A percentile compares a stretch with the other conserved stretches of the same genome.
These are phyloP conservation scores for Sherardia arvensis DNA, from an alignment of 257 asterid genomes.

Conservation along the genomic window DNA sequence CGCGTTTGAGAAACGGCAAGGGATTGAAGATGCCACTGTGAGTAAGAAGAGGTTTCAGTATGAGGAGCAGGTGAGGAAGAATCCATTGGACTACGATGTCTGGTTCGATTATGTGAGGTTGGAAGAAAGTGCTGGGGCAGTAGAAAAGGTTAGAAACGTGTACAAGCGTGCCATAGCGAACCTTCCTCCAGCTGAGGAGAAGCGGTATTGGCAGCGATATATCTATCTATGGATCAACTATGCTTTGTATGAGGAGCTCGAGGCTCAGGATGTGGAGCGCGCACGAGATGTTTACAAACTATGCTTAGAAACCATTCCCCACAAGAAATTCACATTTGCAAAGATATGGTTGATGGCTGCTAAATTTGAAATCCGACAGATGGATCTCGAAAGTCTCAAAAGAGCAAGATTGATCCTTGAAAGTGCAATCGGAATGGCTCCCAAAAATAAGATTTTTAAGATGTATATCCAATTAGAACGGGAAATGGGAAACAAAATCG, in stretches of 20 bases:
- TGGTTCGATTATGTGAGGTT: constrained; percentile 84
- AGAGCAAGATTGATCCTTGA: constrained; percentile 34
- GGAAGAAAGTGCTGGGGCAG: no score
- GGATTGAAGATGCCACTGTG: constrained; percentile 87
- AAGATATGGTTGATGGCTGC: constrained; percentile 95
- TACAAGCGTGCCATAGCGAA: constrained; percentile 90
- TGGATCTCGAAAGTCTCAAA: constrained; percentile 43
- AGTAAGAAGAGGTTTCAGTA: constrained; percentile 85
- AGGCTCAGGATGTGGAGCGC: constrained; percentile 15
- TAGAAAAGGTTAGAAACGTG: constrained; percentile 59
- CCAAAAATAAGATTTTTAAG: constrained; percentile 67
- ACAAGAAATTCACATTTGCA: constrained; percentile 64
- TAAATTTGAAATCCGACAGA: constrained; percentile 81
- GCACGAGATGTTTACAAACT: constrained; percentile 74
- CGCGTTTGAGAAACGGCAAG: constrained; percentile 87
- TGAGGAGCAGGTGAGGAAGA: constrained; percentile 78
- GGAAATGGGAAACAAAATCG: constrained; percentile 82
- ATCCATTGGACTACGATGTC: constrained; percentile 70
- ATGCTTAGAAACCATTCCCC: constrained; percentile 23
- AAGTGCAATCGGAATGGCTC: constrained; percentile 35
- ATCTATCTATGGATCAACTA: no score
- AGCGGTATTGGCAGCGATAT: no score
- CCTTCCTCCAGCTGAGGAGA: no score
- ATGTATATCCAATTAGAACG: constrained; percentile 94
- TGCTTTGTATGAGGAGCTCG: no score